Evolutionary conservation across 1,139 yeast genomes (phyloP), one percentile per base, ranked within the genome.

Genomic region (Suhomyces terraborum): DNA sequence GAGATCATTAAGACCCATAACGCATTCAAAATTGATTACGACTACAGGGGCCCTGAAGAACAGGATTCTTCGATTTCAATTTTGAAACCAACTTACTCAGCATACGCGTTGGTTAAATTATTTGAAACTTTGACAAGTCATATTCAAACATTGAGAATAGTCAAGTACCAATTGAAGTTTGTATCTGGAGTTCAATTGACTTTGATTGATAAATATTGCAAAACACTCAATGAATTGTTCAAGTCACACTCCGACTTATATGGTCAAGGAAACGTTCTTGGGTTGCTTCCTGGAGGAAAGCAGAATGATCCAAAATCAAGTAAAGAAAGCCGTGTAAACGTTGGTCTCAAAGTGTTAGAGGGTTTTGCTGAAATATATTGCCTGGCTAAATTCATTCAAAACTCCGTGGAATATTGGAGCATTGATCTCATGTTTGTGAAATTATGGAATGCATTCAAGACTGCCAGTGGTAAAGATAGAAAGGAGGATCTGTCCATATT

Each of bases 181-280:
- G 77, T 87, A 20, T 78, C 87, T 8, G 80, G 79, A 19, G 80
- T 88, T 26, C 95, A 88, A 56, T 61, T 88, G 36, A 72, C 71
- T 23, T 59, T 89, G 32, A 58, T 88, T 18, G 84, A 84, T 42
- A 67, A 67, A 29, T 89, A 86, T 55, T 73, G 73, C 43, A 75
- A 73, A 4, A 69, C 75, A 22, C 58, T 88, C 14, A 58, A 66
- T 16, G 69, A 69, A 31, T 68, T 78, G 12, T 66, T 75, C 40
- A 64, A 68, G 42, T 73, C 75, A 6, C 70, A 79, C 48, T 75
- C 71, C 36, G 79, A 73, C 9, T 56, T 67, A 38, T 74, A 70
- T 47, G 61, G 58, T 40, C 64, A 55, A 55, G 64, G 59, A 47
- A 52, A 61, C 25, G 57, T 78, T 62, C 47, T 69, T 35, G 63